Evolutionary conservation across 2,329 filamentous ascomycete species (phyloP), one percentile per base, ranked within the genome.

Genomic region (Epichloe uncinata): DNA sequence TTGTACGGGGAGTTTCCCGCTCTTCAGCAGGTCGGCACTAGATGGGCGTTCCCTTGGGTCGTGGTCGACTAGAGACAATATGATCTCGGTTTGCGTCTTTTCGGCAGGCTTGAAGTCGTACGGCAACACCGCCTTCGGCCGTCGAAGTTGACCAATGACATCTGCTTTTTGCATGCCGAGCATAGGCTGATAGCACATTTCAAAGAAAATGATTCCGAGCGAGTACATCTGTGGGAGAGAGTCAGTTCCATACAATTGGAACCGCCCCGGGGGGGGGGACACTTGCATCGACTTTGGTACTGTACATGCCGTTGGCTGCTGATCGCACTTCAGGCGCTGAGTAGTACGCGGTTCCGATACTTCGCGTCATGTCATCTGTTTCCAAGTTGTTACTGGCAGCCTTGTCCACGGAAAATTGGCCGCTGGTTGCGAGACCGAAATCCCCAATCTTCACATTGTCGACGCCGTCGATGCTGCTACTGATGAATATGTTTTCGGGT

Each of bases 191-290:
- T 82, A 90, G 60, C 86, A 94, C 93, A 98, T 98, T 66, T 98
- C 93, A 57, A 96, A 97, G 97, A 98, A 95, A 51, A 98, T 97
- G 55, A 98, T 86, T 0, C 93, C 93, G 41, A 98, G 74, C 0
- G 91, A 96, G 63, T 93, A 98, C 91, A 98, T 97, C 77, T 82
- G 50, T 16, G 33, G 30, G 11, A 12, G n/a, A 37, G 2, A 2
- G 33, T 42, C 26, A 43, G 47, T 43, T 18, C 40, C 13, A 35
- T 9, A 36, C 3, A 13, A 26, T 13, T 13, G n/a, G 11, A 13
- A 15, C 1, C n/a, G n/a, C n/a, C n/a, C n/a, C n/a, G n/a, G 8
- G 5, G 22, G 42, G 42, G n/a, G 15, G 15, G 26, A 11, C 40
- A 73, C 81, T 72, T 66, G 83, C 81, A 69, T 98, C 93, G 1